Percentiles rank a stretch among this genome's conserved stretches.
Conservation (phyloP, 306 rosid species). For the Pyrus communis region DNA sequence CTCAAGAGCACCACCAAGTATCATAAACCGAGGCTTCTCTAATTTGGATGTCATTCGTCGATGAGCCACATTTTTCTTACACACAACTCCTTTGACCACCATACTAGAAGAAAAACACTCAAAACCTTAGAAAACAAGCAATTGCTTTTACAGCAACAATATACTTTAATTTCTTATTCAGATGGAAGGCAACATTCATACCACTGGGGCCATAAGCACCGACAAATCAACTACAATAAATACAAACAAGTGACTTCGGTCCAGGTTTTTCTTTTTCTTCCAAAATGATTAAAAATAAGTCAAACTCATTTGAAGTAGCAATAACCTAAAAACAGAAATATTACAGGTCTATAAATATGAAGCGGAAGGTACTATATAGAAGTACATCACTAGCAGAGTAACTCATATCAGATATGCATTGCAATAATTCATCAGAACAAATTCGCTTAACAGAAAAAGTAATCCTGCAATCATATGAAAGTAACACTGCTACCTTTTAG, state of each 20-base stretch:
- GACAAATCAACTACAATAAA: background rate
- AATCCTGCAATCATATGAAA: background rate
- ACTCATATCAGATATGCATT: background rate
- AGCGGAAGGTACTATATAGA: background rate
- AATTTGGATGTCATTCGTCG: slow-evolving; percentile 78
- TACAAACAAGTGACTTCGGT: background rate
- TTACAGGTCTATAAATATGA: background rate
- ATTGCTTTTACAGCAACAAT: background rate
- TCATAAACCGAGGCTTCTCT: slow-evolving; percentile 67
- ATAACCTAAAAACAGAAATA: background rate
- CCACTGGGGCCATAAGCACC: background rate
- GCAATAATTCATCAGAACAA: background rate
- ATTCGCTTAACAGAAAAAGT: background rate
- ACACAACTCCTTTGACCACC: slow-evolving; percentile 91
- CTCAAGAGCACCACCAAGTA: slow-evolving; percentile 98
- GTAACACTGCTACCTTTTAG: background rate
- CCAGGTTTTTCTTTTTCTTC: background rate
- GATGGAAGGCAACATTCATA: background rate
- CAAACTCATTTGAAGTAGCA: background rate
- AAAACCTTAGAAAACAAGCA: slow-evolving; percentile 19
- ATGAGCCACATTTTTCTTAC: slow-evolving; percentile 95
- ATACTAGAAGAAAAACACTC: slow-evolving; percentile 35
- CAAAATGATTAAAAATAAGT: background rate
- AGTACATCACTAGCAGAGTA: background rate
- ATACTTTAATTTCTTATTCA: background rate